phyloP scores from a whole-genome alignment of 1,284 basidiomycete species.

The Ceratobasidium sp. region DNA sequence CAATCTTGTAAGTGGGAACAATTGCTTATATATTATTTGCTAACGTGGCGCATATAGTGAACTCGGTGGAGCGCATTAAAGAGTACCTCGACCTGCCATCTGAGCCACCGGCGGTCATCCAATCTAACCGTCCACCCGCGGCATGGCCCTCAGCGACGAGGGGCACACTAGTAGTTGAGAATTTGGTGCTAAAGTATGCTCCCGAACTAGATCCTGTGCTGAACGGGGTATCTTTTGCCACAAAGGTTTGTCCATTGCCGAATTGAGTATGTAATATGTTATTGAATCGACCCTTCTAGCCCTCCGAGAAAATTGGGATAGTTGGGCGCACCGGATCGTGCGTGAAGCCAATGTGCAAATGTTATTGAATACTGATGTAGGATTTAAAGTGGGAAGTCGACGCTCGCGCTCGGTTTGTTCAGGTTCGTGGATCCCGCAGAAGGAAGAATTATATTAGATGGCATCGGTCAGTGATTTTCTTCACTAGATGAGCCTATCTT shows the following conservation, averaged over 20 bases:
- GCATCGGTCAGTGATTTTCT: conserved; percentile 67
- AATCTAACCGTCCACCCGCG: conserved; percentile 73
- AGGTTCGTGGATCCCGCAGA: conserved; percentile 88
- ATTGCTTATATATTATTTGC: conserved; percentile 49
- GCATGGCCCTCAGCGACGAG: conserved; percentile 80
- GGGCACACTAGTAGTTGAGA: conserved; percentile 68
- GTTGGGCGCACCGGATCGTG: conserved; percentile 78
- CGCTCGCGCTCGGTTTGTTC: conserved; percentile 86
- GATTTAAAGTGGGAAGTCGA: conserved; percentile 75
- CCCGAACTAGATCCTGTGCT: conserved; percentile 88
- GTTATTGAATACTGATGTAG: conserved; percentile 48
- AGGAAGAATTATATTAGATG: conserved; percentile 87
- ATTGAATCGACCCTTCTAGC: conserved; percentile 64
- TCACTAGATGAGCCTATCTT: neutral
- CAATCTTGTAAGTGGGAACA: conserved; percentile 50
- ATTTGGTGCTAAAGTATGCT: conserved; percentile 85
- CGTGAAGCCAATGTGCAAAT: conserved; percentile 30
- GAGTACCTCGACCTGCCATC: conserved; percentile 69
- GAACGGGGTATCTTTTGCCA: conserved; percentile 73
- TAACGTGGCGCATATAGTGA: neutral
- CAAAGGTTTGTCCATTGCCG: conserved; percentile 59
- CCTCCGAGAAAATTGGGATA: conserved; percentile 77
- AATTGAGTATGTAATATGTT: neutral
- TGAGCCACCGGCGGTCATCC: neutral
- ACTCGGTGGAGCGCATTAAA: conserved; percentile 81